Percentiles rank a stretch among this genome's conserved stretches.
Evolutionary conservation across 495 filamentous ascomycete genomes (phyloP).

Genomic region (Margaritispora aquatica): DNA sequence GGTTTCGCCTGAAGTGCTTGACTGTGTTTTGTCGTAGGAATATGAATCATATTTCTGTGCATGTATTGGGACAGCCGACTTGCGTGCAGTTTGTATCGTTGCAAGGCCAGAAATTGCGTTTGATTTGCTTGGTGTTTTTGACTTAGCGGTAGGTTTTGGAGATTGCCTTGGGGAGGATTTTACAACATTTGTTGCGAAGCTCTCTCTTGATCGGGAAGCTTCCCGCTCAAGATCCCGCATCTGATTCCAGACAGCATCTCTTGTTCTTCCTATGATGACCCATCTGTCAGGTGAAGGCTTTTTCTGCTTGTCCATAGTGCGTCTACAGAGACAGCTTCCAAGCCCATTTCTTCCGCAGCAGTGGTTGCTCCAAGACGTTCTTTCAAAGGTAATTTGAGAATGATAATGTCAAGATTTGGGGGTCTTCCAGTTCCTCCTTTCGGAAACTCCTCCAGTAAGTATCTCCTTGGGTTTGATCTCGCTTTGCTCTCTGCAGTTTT

Average conservation of each 20-base stretch:
- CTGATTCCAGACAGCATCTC: slow-evolving; percentile 9
- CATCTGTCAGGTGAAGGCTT: slow-evolving; percentile 6
- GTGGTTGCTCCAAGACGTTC: background rate
- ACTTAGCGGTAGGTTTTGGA: background rate
- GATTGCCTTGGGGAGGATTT: background rate
- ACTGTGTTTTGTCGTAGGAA: too few species aligned
- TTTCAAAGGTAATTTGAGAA: slow-evolving; percentile 1
- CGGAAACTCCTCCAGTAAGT: slow-evolving; percentile 1
- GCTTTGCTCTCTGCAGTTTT: slow-evolving; percentile 3
- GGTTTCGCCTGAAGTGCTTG: too few species aligned
- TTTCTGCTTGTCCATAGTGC: slow-evolving; percentile 7
- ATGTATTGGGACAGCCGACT: background rate
- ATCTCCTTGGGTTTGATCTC: background rate
- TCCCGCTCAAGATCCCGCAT: slow-evolving; percentile 11
- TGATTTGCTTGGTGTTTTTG: background rate
- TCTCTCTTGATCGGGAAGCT: background rate
- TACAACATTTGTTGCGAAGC: background rate
- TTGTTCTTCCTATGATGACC: slow-evolving; percentile 5
- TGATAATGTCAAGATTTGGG: slow-evolving; percentile 7
- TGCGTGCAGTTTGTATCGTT: background rate
- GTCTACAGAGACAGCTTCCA: slow-evolving; percentile 5
- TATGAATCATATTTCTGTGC: background rate
- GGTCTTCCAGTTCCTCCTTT: slow-evolving; percentile 3
- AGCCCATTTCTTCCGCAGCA: background rate
- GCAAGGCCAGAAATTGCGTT: background rate